These are phyloP conservation scores for Tuber aestivum DNA, from an alignment of 495 filamentous ascomycete genomes.

Conservation along the genomic window DNA sequence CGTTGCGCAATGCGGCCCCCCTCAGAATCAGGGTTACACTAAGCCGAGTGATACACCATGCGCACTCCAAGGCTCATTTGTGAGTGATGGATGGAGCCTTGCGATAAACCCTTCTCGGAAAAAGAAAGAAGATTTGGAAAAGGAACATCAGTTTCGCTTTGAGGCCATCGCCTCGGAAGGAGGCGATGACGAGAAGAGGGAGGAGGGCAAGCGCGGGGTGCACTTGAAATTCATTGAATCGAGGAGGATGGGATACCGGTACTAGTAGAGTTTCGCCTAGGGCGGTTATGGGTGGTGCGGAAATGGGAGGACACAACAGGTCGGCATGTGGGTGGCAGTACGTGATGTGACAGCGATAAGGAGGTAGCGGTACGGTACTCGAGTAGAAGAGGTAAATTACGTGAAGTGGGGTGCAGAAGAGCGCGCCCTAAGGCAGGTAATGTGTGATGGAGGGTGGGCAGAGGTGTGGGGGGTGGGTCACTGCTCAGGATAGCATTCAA, in stretches of 20 bases:
- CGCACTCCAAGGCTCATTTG: background rate
- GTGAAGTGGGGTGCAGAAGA: background rate
- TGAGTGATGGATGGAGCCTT: no score
- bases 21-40: background rate
- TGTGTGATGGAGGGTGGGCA: background rate
- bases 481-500: background rate
- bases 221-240: background rate
- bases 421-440: background rate
- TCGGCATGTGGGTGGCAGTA: background rate
- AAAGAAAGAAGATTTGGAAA: background rate
- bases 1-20: background rate
- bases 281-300: background rate
- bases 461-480: background rate
- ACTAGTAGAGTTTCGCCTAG: background rate
- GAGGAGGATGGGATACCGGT: background rate
- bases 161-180: background rate
- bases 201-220: background rate
- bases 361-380: no score
- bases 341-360: background rate
- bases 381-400: background rate
- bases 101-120: background rate
- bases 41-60: background rate
- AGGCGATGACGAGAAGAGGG: background rate
- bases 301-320: background rate
- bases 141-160: background rate